Percentiles rank a stretch among this genome's conserved stretches.
phyloP scores from a whole-genome alignment of 2,329 filamentous ascomycete species.

The Magnaporthiopsis rhizophila region DNA sequence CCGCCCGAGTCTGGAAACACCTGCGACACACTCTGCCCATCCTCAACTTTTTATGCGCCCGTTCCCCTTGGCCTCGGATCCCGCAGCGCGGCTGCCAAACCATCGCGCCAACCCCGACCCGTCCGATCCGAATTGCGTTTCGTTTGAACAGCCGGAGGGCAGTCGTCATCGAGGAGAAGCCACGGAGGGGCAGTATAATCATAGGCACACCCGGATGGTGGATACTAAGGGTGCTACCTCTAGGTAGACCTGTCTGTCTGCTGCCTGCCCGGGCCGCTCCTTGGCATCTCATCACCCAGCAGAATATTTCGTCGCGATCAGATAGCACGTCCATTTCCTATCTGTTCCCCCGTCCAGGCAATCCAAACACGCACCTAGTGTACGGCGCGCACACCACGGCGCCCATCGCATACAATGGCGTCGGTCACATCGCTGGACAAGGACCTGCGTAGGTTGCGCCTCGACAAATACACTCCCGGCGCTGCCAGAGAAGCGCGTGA shows the following conservation, averaged over 20 bases:
- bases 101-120: not conserved
- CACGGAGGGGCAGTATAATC: not conserved
- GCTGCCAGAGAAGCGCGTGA: constrained; percentile 75
- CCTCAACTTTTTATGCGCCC: not conserved
- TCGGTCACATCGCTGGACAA: constrained; percentile 91
- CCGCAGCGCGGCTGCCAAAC: not conserved
- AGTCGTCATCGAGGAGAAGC: not conserved
- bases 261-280: not conserved
- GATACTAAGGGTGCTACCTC: not conserved
- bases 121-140: not conserved
- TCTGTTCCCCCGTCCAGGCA: not conserved
- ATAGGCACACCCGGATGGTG: not conserved
- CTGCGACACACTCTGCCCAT: not conserved
- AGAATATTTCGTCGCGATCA: not conserved
- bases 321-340: not conserved
- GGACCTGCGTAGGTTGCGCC: constrained; percentile 86
- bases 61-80: not conserved
- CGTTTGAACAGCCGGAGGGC: not conserved
- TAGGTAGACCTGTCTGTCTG: not conserved
- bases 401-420: constrained; percentile 53
- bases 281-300: not conserved
- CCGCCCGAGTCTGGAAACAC: not conserved
- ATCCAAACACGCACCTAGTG: not conserved
- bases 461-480: constrained; percentile 86
- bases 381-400: not conserved